Conservation (phyloP, 805 yeast species). For the Hanseniaspora taiwanica region DNA sequence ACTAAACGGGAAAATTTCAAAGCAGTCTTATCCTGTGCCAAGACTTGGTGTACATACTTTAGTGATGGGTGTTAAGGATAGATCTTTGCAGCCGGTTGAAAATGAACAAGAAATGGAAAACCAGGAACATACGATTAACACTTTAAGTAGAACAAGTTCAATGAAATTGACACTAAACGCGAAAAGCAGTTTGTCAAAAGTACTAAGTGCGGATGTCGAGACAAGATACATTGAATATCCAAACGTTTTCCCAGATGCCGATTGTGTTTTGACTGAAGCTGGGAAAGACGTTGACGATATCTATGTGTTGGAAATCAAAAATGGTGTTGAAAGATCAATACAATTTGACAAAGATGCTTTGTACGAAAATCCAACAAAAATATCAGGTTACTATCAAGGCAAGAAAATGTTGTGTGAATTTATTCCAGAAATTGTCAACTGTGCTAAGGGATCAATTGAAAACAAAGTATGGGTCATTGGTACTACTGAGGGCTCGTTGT, state of each 20-base stretch:
- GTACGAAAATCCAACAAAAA: slow-evolving; percentile 26
- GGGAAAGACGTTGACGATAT: slow-evolving; percentile 19
- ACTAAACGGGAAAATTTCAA: slow-evolving; percentile 4
- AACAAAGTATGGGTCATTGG: slow-evolving; percentile 34
- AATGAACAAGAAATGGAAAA: no score
- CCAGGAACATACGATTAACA: no score
- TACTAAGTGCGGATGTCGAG: slow-evolving; percentile 21
- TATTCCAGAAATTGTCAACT: slow-evolving; percentile 26
- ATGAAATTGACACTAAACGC: slow-evolving; percentile 23
- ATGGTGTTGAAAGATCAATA: slow-evolving; percentile 24
- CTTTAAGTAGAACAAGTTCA: slow-evolving; percentile 22
- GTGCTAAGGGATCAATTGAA: slow-evolving; percentile 32
- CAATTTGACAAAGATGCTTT: slow-evolving; percentile 24
- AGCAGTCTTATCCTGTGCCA: slow-evolving; percentile 40
- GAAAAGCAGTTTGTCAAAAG: slow-evolving; percentile 14
- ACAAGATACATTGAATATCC: slow-evolving; percentile 17
- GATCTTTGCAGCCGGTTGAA: no score
- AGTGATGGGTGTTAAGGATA: slow-evolving; percentile 42
- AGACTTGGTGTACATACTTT: slow-evolving; percentile 50
- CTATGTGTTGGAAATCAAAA: slow-evolving; percentile 20
- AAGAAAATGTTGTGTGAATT: slow-evolving; percentile 29
- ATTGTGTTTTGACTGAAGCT: slow-evolving; percentile 20
- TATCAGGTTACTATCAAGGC: slow-evolving; percentile 25
- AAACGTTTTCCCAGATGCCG: slow-evolving; percentile 18
- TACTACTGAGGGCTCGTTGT: slow-evolving; percentile 28